Evolutionary conservation across 192 early-diverging fungal genomes (phyloP), one percentile per base, ranked within the genome.

Genomic region (Umbelopsis ramanniana): DNA sequence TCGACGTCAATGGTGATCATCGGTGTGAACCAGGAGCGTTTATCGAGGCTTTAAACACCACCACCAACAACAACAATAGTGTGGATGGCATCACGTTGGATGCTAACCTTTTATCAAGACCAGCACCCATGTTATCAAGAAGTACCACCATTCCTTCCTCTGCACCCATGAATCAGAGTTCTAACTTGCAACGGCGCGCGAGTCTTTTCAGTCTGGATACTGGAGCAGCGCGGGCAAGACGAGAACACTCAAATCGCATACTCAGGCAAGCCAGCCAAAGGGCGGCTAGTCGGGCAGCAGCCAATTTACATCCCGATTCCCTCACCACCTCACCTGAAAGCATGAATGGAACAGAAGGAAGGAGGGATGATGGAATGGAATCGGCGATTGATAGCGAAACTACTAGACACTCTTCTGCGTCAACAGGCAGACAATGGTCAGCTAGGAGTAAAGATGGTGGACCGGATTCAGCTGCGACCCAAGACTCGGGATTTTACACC

Each of bases 121-220:
- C 71, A n/a, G 46, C 48, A 21, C 71, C 71, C 5, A 26, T 66
- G 22, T 45, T 72, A 15, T 72, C 71, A 10, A 40, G 71, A 10
- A 72, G 71, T 47, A 60, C 71, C 17, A 72, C 71, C 45, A 72
- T 60, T 38, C 43, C 48, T 14, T 72, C 71, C 10, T 29, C 60
- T 6, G 15, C 57, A 12, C n/a, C 23, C 7, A 45, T 66, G 19
- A 26, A 45, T 26, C n/a, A 19, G 7, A 40, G 24, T 37, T n/a
- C 71, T 8, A 72, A 72, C 21, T 21, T 72, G 2, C 71, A 72
- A 50, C 71, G 71, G 3, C 71, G 71, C 19, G 71, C 71, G 7
- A 72, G 71, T 66, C 54, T 72, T 29, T 73, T 73, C 47, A 73
- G 72, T 40, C 37, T 73, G 48, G 72, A 73, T 52, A 73, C 72